These are phyloP conservation scores for Kodamaea sp. DNA, from an alignment of 1,139 yeast species.

Conservation along the genomic window DNA sequence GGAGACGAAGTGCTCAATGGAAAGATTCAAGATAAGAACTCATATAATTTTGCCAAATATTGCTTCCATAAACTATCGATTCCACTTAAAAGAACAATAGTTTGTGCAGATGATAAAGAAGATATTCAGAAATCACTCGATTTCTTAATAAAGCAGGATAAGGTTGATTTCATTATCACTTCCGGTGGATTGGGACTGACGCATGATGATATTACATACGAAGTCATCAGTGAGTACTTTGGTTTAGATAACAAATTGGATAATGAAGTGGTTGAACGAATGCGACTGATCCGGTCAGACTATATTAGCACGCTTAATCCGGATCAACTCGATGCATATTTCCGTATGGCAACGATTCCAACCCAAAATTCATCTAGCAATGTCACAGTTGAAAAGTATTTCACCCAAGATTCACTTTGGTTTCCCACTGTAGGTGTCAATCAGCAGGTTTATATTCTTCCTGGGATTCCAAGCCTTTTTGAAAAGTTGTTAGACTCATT, in stretches of 20 bases:
- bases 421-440: conserved; percentile 74
- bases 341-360: conserved; percentile 80
- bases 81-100: conserved; percentile 60
- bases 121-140: conserved; percentile 59
- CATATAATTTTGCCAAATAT: conserved; percentile 62
- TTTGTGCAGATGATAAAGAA: conserved; percentile 70
- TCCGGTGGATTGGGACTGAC: conserved; percentile 90
- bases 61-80: conserved; percentile 63
- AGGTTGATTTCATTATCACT: conserved; percentile 69
- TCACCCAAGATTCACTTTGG: conserved; percentile 62
- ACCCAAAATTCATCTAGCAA: conserved; percentile 25
- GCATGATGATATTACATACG: conserved; percentile 84
- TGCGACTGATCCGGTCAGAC: conserved; percentile 48
- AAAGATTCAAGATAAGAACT: conserved; percentile 79
- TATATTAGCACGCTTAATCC: conserved; percentile 35
- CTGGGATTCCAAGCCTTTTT: conserved; percentile 80
- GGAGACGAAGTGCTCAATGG: conserved; percentile 90
- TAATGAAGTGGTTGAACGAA: conserved; percentile 53
- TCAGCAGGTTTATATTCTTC: conserved; percentile 62
- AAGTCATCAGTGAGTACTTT: conserved; percentile 63
- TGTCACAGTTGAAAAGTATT: conserved; percentile 44
- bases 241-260: conserved; percentile 50
- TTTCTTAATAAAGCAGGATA: conserved; percentile 36
- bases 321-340: conserved; percentile 55
- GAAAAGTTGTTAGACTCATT: conserved; percentile 42